Base-by-base conservation (phyloP, 495 filamentous ascomycete genomes). In the Peziza echinospora region DNA sequence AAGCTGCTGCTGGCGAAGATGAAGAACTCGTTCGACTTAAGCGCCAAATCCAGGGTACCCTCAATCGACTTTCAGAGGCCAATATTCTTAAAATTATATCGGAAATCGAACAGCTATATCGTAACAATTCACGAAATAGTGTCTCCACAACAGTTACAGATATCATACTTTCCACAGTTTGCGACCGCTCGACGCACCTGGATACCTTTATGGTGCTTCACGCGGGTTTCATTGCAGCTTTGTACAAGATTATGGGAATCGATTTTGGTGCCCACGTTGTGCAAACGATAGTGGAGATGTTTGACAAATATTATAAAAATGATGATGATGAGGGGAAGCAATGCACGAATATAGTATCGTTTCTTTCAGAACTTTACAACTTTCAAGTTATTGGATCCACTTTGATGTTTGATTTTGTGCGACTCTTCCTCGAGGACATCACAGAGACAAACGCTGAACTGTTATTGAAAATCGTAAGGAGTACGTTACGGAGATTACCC, bases 371-470 rank as follows among this genome's bases (percentile, higher is more conserved):
- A 51, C 66, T 96, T 5, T 96, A 96, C 63, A 87, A 78, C 50
- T 89, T 97, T 58, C 82, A 93, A 51, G 69, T 94, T 9, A 71
- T 94, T 42, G 78, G 82, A 23, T 77, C 75, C 50, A 77, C 76
- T 26, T 63, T 96, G 21, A 69, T 94, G 9, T 96, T 91, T 55
- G 89, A 94, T 57, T 92, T 85, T 51, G 74, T 94, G 52, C 78
- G 78, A 21, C 53, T 81, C 3, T 85, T 89, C 44, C 61, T 96
- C 11, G 60, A 64, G 21, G 70, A 78, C 1, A 69, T 93, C 11
- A 83, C 80, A 0, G 89, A 96, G 59, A 63, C 77, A n/a, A 93
- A 92, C 57, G 85, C 86, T 0, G 91, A 97, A 59, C 67, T 96
- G 2, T 69, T 97, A 21, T 70, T 97, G 9, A 79, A 83, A 50